Evolutionary conservation across 495 filamentous ascomycete species (phyloP).

Genomic region (Daldinia vernicosa): DNA sequence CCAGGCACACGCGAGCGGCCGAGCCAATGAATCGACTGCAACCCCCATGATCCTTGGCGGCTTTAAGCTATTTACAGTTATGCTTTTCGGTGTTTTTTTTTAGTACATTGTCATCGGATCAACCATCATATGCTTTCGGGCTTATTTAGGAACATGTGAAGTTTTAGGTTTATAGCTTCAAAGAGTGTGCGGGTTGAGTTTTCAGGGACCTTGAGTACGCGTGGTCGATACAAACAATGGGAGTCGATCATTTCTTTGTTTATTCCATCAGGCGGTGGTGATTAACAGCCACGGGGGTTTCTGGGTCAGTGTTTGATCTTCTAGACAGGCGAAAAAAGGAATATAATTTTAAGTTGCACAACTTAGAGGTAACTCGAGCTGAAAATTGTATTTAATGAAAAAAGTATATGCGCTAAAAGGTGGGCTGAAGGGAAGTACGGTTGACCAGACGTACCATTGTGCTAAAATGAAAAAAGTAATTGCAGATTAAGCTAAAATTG

Average conservation of each 20-base stretch:
- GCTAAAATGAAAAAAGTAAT: too few species aligned
- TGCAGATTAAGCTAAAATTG: too few species aligned
- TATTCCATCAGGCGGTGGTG: neutral
- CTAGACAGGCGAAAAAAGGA: neutral
- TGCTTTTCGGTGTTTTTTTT: slow-evolving; percentile 8
- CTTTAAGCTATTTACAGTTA: slow-evolving; percentile 29
- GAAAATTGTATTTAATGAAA: neutral
- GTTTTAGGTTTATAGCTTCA: neutral
- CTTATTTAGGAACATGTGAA: slow-evolving; percentile 19
- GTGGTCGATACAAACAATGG: neutral
- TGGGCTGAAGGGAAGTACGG: too few species aligned
- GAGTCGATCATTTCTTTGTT: neutral
- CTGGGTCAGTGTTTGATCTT: neutral
- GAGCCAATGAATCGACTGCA: slow-evolving; percentile 36
- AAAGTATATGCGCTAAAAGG: neutral
- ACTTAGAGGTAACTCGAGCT: neutral
- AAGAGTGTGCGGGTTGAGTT: neutral
- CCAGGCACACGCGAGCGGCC: slow-evolving; percentile 18
- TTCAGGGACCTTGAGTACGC: neutral
- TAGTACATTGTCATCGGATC: slow-evolving; percentile 14
- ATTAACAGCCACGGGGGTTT: neutral
- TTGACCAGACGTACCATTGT: too few species aligned
- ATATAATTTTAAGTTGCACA: neutral
- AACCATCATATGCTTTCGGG: slow-evolving; percentile 15
- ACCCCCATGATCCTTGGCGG: slow-evolving; percentile 7